Evolutionary conservation across 805 yeast species (phyloP).

Genomic region (Danielia oregonensis): DNA sequence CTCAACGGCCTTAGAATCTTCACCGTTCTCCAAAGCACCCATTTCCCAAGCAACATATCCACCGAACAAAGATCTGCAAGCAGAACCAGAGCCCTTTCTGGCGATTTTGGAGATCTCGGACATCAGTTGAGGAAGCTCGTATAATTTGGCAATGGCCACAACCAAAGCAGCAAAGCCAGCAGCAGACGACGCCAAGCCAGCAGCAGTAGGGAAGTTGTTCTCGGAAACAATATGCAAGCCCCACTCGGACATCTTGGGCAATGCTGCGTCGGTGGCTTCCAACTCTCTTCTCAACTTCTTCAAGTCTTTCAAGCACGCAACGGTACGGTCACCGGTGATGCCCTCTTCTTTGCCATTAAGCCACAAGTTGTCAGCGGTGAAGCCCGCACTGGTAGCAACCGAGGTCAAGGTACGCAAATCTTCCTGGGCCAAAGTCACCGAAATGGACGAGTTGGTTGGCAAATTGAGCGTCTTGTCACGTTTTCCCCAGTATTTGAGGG

Average conservation of each 20-base stretch:
- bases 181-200: slow-evolving; percentile 96
- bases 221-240: slow-evolving; percentile 81
- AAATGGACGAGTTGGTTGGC: slow-evolving; percentile 94
- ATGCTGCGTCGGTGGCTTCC: slow-evolving; percentile 50
- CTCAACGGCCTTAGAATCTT: slow-evolving; percentile 91
- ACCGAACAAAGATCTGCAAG: slow-evolving; percentile 94
- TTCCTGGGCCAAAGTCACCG: slow-evolving; percentile 88
- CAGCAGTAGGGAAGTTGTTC: slow-evolving; percentile 98
- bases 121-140: slow-evolving; percentile 76
- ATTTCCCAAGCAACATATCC: slow-evolving; percentile 99
- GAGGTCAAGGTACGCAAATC: slow-evolving; percentile 92
- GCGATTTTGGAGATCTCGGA: slow-evolving; percentile 91
- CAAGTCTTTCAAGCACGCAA: slow-evolving; percentile 73
- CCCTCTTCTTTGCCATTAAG: slow-evolving; percentile 83
- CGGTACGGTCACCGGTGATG: slow-evolving; percentile 57
- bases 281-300: slow-evolving; percentile 60
- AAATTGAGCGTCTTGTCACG: slow-evolving; percentile 83
- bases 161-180: slow-evolving; percentile 98
- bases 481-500: slow-evolving; percentile 98
- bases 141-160: slow-evolving; percentile 80
- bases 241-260: slow-evolving; percentile 63
- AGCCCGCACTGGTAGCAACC: slow-evolving; percentile 62
- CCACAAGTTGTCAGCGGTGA: slow-evolving; percentile 67
- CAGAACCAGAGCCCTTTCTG: slow-evolving; percentile 97
- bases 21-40: slow-evolving; percentile 77